These are phyloP conservation scores for Discostella stelligeroides DNA, from an alignment of 108 stramenopile species.

Conservation along the genomic window DNA sequence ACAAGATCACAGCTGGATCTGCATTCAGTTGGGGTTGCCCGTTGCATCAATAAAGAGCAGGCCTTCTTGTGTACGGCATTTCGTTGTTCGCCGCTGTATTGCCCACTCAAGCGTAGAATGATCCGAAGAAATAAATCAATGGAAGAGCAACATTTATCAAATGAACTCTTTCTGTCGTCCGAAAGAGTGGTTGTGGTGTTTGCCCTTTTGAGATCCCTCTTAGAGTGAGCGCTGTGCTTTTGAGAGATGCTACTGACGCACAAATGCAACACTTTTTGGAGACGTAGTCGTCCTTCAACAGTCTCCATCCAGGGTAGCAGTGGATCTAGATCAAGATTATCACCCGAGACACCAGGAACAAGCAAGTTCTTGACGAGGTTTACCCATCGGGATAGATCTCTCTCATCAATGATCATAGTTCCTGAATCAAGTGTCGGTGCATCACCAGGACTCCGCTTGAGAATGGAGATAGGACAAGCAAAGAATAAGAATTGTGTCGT, in stretches of 20 bases:
- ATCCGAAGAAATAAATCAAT: conserved; percentile 41
- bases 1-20: conserved; percentile 34
- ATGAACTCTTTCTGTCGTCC: no score
- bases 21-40: neutral
- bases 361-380: conserved; percentile 57
- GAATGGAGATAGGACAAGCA: conserved; percentile 48
- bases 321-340: conserved; percentile 61
- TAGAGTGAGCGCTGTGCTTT: neutral
- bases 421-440: conserved; percentile 6
- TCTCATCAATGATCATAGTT: conserved; percentile 32
- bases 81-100: conserved; percentile 31
- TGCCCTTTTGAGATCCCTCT: neutral
- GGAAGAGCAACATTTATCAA: conserved; percentile 2
- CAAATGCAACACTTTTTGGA: conserved; percentile 39
- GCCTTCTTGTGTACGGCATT: conserved; percentile 30
- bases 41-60: conserved; percentile 38
- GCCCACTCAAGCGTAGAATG: conserved; percentile 31
- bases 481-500: conserved; percentile 65
- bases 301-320: conserved; percentile 65
- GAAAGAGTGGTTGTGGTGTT: neutral
- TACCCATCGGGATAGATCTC: conserved; percentile 47
- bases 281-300: conserved; percentile 48
- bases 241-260: conserved; percentile 38
- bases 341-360: conserved; percentile 65
- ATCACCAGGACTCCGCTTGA: conserved; percentile 14